Evolutionary conservation across 179 eudicot genomes (phyloP), one percentile per base, ranked within the genome.

Genomic region (Sideroxylon spinosum): DNA sequence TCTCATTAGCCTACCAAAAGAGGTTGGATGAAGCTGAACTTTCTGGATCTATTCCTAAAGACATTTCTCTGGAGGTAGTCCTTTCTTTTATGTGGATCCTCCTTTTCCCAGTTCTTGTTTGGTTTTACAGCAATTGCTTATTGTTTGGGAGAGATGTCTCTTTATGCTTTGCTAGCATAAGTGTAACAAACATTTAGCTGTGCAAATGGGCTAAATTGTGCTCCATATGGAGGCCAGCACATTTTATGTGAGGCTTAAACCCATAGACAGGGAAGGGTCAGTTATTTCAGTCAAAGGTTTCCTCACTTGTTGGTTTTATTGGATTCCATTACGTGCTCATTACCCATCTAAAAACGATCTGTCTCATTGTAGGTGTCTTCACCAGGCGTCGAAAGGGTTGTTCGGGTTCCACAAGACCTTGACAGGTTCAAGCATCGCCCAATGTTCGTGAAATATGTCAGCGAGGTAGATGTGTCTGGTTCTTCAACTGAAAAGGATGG

Each of bases 331-430:
- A 13, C 0, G 5, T 13, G 22, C 9, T 44, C 68, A 20, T 20
- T 19, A 46, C 22, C 9, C 8, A 1, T n/a, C 28, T 17, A 20
- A 17, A 62, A 44, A 12, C 37, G 12, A 13, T 22, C 9, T 14
- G 5, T 64, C 32, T 9, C 78, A 20, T 71, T 28, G 57, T 75
- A 93, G 97, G 97, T 93, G 32, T 93, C 98, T 69, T 93, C 98
- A 61, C 98, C 98, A 25, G 98, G 98, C 5, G 92, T 91, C 49
- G 98, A 94, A 81, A 85, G 98, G 83, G 86, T 88, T 56, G 83
- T 94, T 19, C 86, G 86, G 76, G 73, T 94, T 72, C 97, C 98
- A 44, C 83, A 91, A 80, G 98, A 93, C 60, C 90, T 94, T 44
- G 97, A 87, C 55, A 88, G 97, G 79, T 94, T 93, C 77, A 93